Evolutionary conservation across 1,139 yeast genomes (phyloP).

Genomic region (Maudiozyma humilis): DNA sequence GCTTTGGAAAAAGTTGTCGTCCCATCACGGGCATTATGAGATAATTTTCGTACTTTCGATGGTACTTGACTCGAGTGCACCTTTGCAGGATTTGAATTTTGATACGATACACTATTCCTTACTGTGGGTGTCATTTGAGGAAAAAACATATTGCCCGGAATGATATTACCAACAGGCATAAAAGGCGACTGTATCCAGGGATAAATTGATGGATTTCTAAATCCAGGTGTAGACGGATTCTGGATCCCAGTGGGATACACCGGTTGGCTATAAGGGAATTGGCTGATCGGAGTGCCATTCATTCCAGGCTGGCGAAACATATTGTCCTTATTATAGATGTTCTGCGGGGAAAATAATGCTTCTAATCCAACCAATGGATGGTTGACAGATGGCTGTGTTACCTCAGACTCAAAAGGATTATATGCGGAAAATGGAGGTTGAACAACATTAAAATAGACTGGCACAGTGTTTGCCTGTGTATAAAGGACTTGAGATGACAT

Average conservation of each 20-base stretch:
- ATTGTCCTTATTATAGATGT: slow-evolving; percentile 2
- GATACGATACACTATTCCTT: slow-evolving; percentile 7
- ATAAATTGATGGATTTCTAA: slow-evolving; percentile 11
- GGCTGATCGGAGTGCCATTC: slow-evolving; percentile 15
- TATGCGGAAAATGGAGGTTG: slow-evolving; percentile 3
- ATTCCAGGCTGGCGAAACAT: slow-evolving; percentile 10
- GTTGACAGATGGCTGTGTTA: slow-evolving; percentile 11
- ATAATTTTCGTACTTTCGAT: slow-evolving; percentile 5
- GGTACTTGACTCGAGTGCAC: background rate
- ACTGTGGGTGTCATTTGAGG: slow-evolving; percentile 9
- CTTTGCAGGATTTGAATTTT: slow-evolving; percentile 2
- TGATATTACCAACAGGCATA: slow-evolving; percentile 6
- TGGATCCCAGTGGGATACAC: slow-evolving; percentile 12
- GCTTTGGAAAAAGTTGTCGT: slow-evolving; percentile 1
- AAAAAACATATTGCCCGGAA: slow-evolving; percentile 2
- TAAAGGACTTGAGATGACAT: background rate
- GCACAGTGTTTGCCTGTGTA: background rate
- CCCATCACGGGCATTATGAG: background rate
- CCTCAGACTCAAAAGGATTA: slow-evolving; percentile 5
- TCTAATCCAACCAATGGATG: slow-evolving; percentile 10
- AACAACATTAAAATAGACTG: background rate
- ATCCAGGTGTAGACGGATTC: slow-evolving; percentile 20
- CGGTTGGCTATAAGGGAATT: background rate
- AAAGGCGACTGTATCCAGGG: slow-evolving; percentile 12
- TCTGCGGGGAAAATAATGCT: slow-evolving; percentile 10